A percentile compares a stretch with the other conserved stretches of the same genome.
phyloP scores from a whole-genome alignment of 805 yeast genomes.

The Candida pseudofarinosa region DNA sequence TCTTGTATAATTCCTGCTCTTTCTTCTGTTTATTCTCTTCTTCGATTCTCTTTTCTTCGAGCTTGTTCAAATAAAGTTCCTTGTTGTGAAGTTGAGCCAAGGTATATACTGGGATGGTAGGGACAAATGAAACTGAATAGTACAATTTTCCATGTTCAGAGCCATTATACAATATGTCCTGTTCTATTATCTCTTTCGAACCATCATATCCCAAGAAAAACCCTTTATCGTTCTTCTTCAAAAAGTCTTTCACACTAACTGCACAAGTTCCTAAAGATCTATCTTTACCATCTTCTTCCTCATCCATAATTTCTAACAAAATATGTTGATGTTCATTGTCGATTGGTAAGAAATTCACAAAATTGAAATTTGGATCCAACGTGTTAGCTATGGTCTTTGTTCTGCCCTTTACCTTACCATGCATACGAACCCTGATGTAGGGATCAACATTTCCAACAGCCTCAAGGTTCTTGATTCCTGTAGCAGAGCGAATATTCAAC shows the following conservation, averaged over 20 bases:
- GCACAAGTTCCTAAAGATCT: conserved; percentile 59
- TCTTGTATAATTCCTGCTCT: conserved; percentile 48
- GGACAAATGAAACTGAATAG: conserved; percentile 61
- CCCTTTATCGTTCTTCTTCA: conserved; percentile 46
- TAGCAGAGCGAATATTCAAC: conserved; percentile 53
- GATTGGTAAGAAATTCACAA: conserved; percentile 58
- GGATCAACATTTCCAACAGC: conserved; percentile 75
- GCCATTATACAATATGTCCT: conserved; percentile 38
- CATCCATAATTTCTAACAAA: conserved; percentile 60
- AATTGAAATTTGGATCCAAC: conserved; percentile 55
- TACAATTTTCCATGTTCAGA: conserved; percentile 44
- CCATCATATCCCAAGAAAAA: conserved; percentile 50
- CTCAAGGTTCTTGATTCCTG: conserved; percentile 52
- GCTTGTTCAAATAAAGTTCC: conserved; percentile 36
- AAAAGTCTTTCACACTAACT: conserved; percentile 45
- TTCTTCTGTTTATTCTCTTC: conserved; percentile 45
- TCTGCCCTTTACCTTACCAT: conserved; percentile 53
- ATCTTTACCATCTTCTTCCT: conserved; percentile 59
- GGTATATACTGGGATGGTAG: conserved; percentile 60
- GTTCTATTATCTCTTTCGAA: conserved; percentile 41
- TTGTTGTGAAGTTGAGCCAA: conserved; percentile 50
- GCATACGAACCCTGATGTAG: conserved; percentile 55
- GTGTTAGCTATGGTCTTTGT: conserved; percentile 54
- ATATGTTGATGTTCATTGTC: conserved; percentile 57
- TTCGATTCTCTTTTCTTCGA: conserved; percentile 30